These are phyloP conservation scores for Starmerella stellata DNA, from an alignment of 805 yeast genomes.

Conservation along the genomic window DNA sequence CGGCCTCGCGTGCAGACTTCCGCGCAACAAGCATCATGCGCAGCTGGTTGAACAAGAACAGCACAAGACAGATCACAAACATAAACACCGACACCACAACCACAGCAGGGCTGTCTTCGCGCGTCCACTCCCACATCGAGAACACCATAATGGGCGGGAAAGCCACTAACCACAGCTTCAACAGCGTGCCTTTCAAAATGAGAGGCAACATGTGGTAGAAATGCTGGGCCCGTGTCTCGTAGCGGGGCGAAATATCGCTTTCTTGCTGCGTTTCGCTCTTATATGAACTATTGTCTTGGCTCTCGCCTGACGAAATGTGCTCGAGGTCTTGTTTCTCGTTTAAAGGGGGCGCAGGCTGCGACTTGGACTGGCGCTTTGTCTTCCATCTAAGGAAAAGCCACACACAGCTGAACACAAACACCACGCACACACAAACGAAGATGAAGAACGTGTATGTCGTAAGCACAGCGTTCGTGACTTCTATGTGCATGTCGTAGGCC, in stretches of 20 bases:
- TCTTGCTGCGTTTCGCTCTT: not conserved
- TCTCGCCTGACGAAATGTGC: not conserved
- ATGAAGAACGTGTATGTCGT: slow-evolving; percentile 81
- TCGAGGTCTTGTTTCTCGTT: slow-evolving; percentile 3
- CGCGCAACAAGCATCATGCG: slow-evolving; percentile 48
- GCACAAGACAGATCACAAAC: slow-evolving; percentile 39
- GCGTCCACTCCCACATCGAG: slow-evolving; percentile 74
- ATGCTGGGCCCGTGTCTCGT: slow-evolving; percentile 7
- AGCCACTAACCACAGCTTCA: slow-evolving; percentile 67
- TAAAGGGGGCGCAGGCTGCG: slow-evolving; percentile 15
- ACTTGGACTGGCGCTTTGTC: slow-evolving; percentile 26
- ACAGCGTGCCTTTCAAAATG: slow-evolving; percentile 61
- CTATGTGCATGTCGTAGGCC: slow-evolving; percentile 60
- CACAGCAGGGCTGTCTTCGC: slow-evolving; percentile 72
- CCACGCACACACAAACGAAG: slow-evolving; percentile 53
- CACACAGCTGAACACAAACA: slow-evolving; percentile 38
- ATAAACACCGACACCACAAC: slow-evolving; percentile 63
- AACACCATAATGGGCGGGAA: slow-evolving; percentile 64
- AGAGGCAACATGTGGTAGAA: slow-evolving; percentile 45
- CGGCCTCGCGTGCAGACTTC: slow-evolving; percentile 37
- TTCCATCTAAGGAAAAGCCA: slow-evolving; percentile 28
- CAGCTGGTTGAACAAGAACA: slow-evolving; percentile 47
- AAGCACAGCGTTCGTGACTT: slow-evolving; percentile 62
- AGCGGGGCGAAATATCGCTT: not conserved
- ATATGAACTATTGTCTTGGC: not conserved